These are phyloP conservation scores for Fusarium subtropicale DNA, from an alignment of 2,329 filamentous ascomycete genomes.

Conservation along the genomic window DNA sequence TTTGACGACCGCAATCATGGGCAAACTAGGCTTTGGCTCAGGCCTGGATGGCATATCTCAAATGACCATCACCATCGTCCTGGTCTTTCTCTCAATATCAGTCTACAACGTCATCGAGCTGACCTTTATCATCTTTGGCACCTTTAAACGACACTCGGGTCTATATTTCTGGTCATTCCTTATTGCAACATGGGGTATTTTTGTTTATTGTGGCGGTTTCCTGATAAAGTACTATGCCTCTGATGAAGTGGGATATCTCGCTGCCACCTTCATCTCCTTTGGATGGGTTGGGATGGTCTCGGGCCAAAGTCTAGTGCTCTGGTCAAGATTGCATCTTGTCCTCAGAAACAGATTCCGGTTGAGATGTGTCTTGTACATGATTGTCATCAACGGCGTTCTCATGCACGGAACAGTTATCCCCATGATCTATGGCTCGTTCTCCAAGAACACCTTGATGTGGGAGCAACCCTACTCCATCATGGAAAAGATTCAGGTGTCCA, in stretches of 20 bases:
- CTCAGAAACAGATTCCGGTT: slow-evolving; percentile 62
- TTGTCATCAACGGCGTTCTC: slow-evolving; percentile 64
- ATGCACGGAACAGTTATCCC: slow-evolving; percentile 66
- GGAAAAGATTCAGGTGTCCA: slow-evolving; percentile 67
- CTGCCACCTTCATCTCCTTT: slow-evolving; percentile 36
- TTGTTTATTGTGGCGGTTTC: slow-evolving; percentile 58
- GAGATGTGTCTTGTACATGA: slow-evolving; percentile 65
- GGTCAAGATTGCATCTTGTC: slow-evolving; percentile 71
- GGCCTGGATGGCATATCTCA: slow-evolving; percentile 40
- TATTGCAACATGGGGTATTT: slow-evolving; percentile 51
- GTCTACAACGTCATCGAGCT: slow-evolving; percentile 54
- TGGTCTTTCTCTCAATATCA: slow-evolving; percentile 50
- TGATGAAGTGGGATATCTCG: slow-evolving; percentile 37
- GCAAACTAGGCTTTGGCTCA: slow-evolving; percentile 39
- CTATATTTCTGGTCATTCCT: slow-evolving; percentile 57
- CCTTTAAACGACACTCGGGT: slow-evolving; percentile 51
- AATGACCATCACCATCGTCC: slow-evolving; percentile 41
- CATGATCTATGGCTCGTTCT: slow-evolving; percentile 65
- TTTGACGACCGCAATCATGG: slow-evolving; percentile 17
- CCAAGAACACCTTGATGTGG: slow-evolving; percentile 38
- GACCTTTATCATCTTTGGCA: slow-evolving; percentile 51
- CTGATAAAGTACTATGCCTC: slow-evolving; percentile 54
- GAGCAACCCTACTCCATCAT: slow-evolving; percentile 56
- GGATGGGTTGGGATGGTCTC: slow-evolving; percentile 65
- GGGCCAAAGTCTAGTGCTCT: slow-evolving; percentile 71